Base-by-base conservation (phyloP, 805 yeast genomes). In the Yarrowia sp. region DNA sequence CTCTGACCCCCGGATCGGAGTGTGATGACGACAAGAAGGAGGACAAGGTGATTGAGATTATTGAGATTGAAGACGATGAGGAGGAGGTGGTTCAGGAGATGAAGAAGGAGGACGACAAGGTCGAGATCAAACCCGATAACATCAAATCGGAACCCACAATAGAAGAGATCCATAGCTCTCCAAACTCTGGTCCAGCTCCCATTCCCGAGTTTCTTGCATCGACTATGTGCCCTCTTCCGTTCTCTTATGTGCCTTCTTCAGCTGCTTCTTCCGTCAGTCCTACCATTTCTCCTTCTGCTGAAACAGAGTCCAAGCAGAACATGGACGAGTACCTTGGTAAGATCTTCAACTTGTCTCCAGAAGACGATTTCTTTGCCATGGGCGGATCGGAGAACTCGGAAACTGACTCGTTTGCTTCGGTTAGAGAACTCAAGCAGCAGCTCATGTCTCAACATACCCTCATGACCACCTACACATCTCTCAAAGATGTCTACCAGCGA, bases 381-480 rank as follows among this genome's bases (percentile, higher is more conserved):
- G 45, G 22, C 7, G 17, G 31, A 4, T 7, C 33, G 3, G 58
- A 51, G 38, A 41, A 55, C 47, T 55, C 61, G 39, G 47, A 8
- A 4, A 55, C 47, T 1, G 61, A 55, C 61, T 55, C 61, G 38
- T 58, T 58, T 28, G 51, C 43, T 8, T 58, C 65, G 15, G 57
- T 61, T 8, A 38, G 39, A n/a, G 66, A 60, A 69, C 41, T 70
- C 18, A 71, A 71, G 51, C 38, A 66, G 18, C 62, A 66, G 45
- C 72, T 71, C 58, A 45, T 71, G 44, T 47, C 69, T 18, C 47
- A 70, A 9, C 73, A 71, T 45, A 69, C 72, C 17, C 67, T 70
- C 17, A 61, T 71, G 31, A 70, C 73, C 7, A 71, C 74, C 2
- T 70, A 71, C 67, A 64, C 70, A 6, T 69, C 74, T 5, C 65